Evolutionary conservation across 2,329 filamentous ascomycete species (phyloP), one percentile per base, ranked within the genome.

Genomic region (Bertia moriformis): DNA sequence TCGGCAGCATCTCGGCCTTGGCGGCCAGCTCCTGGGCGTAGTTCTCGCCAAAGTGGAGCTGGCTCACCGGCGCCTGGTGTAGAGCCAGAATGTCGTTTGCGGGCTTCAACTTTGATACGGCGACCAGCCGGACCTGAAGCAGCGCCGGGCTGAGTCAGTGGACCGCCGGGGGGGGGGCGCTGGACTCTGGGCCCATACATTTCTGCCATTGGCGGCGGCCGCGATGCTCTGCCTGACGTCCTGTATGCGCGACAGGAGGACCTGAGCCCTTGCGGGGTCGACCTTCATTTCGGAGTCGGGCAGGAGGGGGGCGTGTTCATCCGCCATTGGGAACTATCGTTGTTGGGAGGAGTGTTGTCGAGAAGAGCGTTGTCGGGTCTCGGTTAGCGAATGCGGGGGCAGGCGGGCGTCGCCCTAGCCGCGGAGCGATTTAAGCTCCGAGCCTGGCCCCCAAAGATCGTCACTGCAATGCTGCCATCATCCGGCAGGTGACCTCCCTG

Each of bases 51-150:
- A 96, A 96, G 61, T 98, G 85, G 14, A 67, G 48, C 40, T 88
- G 83, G 1, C 62, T 58, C 19, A 63, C 57, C 1, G 69, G 65
- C 0, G 66, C 59, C 49, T 72, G 67, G 61, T 93, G 81, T 1
- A 98, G 73, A 19, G 87, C 81, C 40, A 93, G 69, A 50, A 98
- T 83, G 57, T 98, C 91, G 51, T 83, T 83, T 42, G 79, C 85
- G 13, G 91, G 89, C 62, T 98, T 96, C 47, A 95, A 70, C 61
- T 98, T 98, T 30, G 88, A 95, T 38, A 98, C 91, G 19, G 91
- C 89, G 32, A 98, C 87, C 29, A 98, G 71, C 37, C 91, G 80
- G 45, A 89, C 73, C 14, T 5, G 3, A 7, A 52, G 50, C 42
- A 30, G 39, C 40, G 22, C 40, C 38, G 41, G n/a, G n/a, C n/a